A percentile compares a stretch with the other conserved stretches of the same genome.
phyloP scores from a whole-genome alignment of 2,329 filamentous ascomycete species.

The Aureobasidium sp. region DNA sequence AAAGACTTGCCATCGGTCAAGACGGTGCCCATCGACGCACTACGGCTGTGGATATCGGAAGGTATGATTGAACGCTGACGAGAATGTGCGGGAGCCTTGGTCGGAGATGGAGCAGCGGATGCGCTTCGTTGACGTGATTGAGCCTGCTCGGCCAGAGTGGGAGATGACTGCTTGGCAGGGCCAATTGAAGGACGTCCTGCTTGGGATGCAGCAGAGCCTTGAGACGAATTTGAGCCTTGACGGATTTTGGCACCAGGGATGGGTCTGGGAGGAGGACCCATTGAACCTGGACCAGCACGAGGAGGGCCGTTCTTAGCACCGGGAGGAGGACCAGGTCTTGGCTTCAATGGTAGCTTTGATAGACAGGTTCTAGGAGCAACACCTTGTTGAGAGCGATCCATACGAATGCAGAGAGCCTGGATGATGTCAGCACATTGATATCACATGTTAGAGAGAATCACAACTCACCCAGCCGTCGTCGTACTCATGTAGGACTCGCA shows the following conservation, averaged over 20 bases:
- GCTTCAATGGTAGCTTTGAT: slow-evolving; percentile 85
- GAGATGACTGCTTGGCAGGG: slow-evolving; percentile 9
- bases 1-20: neutral
- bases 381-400: slow-evolving; percentile 87
- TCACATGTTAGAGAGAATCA: neutral
- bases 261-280: slow-evolving; percentile 15
- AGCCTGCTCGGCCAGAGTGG: neutral
- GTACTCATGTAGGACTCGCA: slow-evolving; percentile 88
- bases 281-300: slow-evolving; percentile 26
- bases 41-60: slow-evolving; percentile 10
- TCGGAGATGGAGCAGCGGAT: neutral
- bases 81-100: neutral
- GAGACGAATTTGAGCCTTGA: neutral
- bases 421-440: slow-evolving; percentile 20
- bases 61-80: neutral
- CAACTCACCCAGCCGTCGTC: slow-evolving; percentile 91
- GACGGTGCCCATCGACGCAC: slow-evolving; percentile 11
- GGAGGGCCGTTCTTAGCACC: slow-evolving; percentile 16
- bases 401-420: slow-evolving; percentile 80
- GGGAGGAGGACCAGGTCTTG: slow-evolving; percentile 57
- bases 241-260: slow-evolving; percentile 14
- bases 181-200: neutral
- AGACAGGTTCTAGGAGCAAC: slow-evolving; percentile 91
- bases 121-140: slow-evolving; percentile 12
- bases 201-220: neutral